phyloP scores from a whole-genome alignment of 495 filamentous ascomycete genomes.

The Xylaria acuta region DNA sequence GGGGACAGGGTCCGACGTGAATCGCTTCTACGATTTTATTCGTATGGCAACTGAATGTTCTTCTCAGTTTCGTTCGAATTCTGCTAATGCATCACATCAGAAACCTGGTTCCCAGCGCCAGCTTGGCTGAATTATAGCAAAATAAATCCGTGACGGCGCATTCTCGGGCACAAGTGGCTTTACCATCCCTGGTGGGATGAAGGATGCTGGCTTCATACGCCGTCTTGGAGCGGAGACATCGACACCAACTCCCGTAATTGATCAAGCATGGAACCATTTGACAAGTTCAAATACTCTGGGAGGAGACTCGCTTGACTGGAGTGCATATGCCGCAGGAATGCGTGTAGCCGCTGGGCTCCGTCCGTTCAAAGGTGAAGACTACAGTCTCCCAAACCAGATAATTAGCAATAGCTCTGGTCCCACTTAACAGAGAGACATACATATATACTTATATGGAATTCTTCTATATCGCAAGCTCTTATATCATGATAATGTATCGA shows the following conservation, averaged over 20 bases:
- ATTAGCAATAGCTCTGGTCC: background rate
- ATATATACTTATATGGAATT: background rate
- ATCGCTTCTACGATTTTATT: slow-evolving; percentile 19
- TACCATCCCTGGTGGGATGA: slow-evolving; percentile 11
- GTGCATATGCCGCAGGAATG: slow-evolving; percentile 29
- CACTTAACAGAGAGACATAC: background rate
- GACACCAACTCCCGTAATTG: slow-evolving; percentile 25
- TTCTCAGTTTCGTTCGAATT: background rate
- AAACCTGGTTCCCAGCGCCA: slow-evolving; percentile 28
- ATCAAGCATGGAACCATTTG: slow-evolving; percentile 25
- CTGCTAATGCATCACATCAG: background rate
- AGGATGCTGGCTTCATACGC: slow-evolving; percentile 21
- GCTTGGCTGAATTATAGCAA: slow-evolving; percentile 30
- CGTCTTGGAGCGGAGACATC: slow-evolving; percentile 17
- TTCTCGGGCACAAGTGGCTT: slow-evolving; percentile 16
- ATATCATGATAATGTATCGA: too few relatives aligned
- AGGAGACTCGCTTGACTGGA: slow-evolving; percentile 28
- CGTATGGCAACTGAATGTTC: background rate
- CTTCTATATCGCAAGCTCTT: too few relatives aligned
- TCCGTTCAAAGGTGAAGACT: slow-evolving; percentile 23
- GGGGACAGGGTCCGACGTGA: slow-evolving; percentile 9
- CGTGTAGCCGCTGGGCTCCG: slow-evolving; percentile 23
- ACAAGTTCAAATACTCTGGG: slow-evolving; percentile 25
- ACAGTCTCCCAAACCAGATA: background rate
- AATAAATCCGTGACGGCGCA: slow-evolving; percentile 29